Conservation (phyloP, 2,329 filamentous ascomycete genomes). For the Epichloe hybrida region DNA sequence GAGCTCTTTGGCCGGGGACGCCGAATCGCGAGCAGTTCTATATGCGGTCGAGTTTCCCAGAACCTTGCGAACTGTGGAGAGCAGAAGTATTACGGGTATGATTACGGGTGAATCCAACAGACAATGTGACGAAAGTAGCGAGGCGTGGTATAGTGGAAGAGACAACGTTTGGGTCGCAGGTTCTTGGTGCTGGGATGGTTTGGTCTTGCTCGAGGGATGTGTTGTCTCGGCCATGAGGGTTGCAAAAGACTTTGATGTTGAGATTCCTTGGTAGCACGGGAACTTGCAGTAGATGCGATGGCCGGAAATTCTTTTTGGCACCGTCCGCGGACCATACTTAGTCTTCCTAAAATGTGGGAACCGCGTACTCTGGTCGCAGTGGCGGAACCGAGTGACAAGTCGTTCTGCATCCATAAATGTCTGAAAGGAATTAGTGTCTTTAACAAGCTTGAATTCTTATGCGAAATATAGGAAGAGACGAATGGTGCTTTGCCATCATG, state of each 20-base stretch:
- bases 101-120: conserved; percentile 14
- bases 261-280: neutral
- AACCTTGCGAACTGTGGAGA: conserved; percentile 35
- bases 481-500: too few species aligned
- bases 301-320: too few species aligned
- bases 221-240: conserved; percentile 44
- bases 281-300: too few species aligned
- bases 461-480: too few species aligned
- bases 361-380: too few species aligned
- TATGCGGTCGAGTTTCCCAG: conserved; percentile 35
- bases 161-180: conserved; percentile 41
- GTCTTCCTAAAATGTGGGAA: too few species aligned
- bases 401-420: too few species aligned
- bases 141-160: conserved; percentile 38
- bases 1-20: conserved; percentile 26
- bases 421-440: too few species aligned
- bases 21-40: conserved; percentile 26
- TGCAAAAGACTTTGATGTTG: conserved; percentile 37
- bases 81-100: conserved; percentile 31
- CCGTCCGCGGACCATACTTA: too few species aligned
- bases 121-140: neutral
- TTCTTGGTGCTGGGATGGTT: conserved; percentile 52
- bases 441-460: too few species aligned
- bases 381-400: too few species aligned
- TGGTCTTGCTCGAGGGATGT: conserved; percentile 49